Percentiles rank a stretch among this genome's conserved stretches.
Evolutionary conservation across 371 early-diverging fungal genomes (phyloP).

Genomic region (Circinella minor): DNA sequence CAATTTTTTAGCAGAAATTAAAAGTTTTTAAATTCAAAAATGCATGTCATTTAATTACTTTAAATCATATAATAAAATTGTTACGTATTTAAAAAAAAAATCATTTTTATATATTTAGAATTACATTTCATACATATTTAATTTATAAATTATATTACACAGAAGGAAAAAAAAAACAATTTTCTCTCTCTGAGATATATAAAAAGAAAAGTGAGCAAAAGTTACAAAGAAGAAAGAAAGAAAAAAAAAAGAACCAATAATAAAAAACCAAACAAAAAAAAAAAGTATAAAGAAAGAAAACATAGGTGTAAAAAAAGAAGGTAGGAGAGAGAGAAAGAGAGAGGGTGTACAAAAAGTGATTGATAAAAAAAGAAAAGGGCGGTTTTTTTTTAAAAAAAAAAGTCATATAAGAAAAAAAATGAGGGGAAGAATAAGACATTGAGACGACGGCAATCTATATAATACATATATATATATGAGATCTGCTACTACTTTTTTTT

Average conservation of each 20-base stretch:
- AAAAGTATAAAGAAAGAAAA: not conserved
- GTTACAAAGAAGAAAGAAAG: not conserved
- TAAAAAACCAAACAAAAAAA: not conserved
- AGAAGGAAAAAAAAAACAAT: not conserved
- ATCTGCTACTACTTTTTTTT: conserved; percentile 1
- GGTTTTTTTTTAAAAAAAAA: too few species aligned
- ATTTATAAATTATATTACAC: conserved; percentile 7
- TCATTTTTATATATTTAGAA: not conserved
- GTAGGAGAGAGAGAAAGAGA: not conserved
- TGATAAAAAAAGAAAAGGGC: too few species aligned
- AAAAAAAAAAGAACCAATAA: conserved; percentile 1
- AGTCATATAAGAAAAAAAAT: too few species aligned
- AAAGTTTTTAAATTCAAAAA: too few species aligned
- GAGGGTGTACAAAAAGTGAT: too few species aligned
- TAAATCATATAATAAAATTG: too few species aligned
- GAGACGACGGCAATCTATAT: not conserved
- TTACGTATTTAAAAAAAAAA: not conserved
- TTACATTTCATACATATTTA: not conserved
- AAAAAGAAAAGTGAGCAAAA: not conserved
- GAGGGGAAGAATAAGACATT: not conserved
- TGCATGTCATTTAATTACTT: too few species aligned
- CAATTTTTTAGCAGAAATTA: too few species aligned
- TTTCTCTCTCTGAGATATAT: not conserved
- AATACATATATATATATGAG: not conserved
- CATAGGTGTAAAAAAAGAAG: not conserved